phyloP scores from a whole-genome alignment of 2,329 filamentous ascomycete genomes.

The Trichophyton benhamiae region DNA sequence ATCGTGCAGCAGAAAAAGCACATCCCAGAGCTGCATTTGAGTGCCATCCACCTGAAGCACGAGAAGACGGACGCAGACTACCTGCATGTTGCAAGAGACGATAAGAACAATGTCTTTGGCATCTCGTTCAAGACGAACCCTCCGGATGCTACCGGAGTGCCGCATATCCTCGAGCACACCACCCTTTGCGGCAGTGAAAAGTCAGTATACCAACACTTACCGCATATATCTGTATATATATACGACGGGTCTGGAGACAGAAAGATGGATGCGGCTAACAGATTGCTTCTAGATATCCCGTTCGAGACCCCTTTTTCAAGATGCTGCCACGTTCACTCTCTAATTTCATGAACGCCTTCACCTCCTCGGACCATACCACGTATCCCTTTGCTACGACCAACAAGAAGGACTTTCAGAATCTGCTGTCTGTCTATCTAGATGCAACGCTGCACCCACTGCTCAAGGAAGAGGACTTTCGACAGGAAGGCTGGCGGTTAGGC shows the following conservation, averaged over 20 bases:
- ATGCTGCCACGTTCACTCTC: conserved; percentile 97
- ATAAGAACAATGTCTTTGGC: conserved; percentile 98
- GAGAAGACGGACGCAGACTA: conserved; percentile 95
- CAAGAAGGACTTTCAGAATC: conserved; percentile 83
- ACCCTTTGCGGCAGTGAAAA: conserved; percentile 92
- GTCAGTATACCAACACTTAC: conserved; percentile 35
- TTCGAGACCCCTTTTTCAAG: conserved; percentile 98
- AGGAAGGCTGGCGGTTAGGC: conserved; percentile 93
- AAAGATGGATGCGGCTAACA: neutral
- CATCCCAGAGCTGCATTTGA: conserved; percentile 86
- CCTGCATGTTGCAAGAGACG: conserved; percentile 84
- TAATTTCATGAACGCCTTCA: conserved; percentile 99
- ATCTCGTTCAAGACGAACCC: conserved; percentile 99
- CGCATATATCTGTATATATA: too few species aligned
- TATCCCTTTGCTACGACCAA: conserved; percentile 98
- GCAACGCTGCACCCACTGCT: conserved; percentile 82
- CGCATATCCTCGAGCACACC: conserved; percentile 95
- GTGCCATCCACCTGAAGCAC: conserved; percentile 78
- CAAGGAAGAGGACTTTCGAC: conserved; percentile 81
- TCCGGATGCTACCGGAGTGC: conserved; percentile 87
- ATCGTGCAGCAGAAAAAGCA: conserved; percentile 80
- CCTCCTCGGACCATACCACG: conserved; percentile 87
- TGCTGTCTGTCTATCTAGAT: conserved; percentile 93
- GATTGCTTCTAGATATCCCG: conserved; percentile 59
- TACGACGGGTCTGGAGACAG: too few species aligned